phyloP scores from a whole-genome alignment of 2,329 filamentous ascomycete genomes.

The Neofusicoccum laricinum region DNA sequence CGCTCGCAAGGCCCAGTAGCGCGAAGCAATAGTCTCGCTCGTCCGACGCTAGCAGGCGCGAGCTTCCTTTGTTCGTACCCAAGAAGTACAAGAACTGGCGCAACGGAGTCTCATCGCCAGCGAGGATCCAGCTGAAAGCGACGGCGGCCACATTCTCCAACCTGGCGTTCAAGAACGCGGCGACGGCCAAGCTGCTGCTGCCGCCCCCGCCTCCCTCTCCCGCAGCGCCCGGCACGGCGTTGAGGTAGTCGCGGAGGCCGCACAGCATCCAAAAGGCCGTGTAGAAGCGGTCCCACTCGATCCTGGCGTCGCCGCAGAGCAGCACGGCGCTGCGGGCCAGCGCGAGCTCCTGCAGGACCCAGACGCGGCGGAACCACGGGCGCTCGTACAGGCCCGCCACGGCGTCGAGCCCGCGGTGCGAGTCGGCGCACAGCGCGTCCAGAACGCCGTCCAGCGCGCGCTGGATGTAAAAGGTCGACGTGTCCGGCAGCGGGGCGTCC shows the following conservation, averaged over 20 bases:
- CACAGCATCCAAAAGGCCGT: constrained; percentile 11
- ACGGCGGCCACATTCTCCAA: not conserved
- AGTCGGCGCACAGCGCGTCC: not conserved
- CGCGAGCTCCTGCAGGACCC: constrained; percentile 20
- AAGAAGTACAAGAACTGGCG: constrained; percentile 4
- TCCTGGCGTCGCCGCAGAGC: not conserved
- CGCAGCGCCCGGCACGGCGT: not conserved
- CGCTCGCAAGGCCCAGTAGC: constrained; percentile 1
- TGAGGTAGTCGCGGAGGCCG: constrained; percentile 13
- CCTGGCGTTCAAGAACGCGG: not conserved
- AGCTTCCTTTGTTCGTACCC: not conserved
- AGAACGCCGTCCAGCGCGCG: not conserved
- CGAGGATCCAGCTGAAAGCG: not conserved
- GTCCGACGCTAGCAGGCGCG: not conserved
- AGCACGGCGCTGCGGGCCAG: not conserved
- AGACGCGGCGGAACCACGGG: constrained; percentile 20
- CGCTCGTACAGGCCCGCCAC: not conserved
- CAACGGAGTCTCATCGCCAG: not conserved
- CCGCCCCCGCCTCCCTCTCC: too few relatives aligned
- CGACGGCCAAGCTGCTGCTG: not conserved
- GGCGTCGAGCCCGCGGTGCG: not conserved
- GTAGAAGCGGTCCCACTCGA: not conserved
- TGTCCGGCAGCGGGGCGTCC: not conserved
- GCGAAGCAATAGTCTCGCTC: constrained; percentile 6
- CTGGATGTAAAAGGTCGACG: not conserved